Conservation (phyloP, 352 stramenopile genomes). For the Phytophthora brassicae region DNA sequence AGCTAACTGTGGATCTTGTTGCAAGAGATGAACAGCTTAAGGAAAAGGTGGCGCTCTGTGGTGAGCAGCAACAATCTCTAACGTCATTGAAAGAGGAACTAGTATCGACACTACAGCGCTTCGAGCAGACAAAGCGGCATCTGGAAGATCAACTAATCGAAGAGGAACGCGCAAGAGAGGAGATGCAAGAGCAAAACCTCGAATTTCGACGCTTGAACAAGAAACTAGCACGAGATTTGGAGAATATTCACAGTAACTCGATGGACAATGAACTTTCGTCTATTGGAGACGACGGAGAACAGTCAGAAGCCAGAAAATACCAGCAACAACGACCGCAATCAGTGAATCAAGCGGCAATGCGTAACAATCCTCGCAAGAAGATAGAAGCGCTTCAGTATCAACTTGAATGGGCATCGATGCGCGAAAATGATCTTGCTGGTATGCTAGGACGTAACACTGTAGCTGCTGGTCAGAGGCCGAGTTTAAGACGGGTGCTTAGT, state of each 20-base stretch:
- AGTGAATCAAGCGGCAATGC: constrained; percentile 29
- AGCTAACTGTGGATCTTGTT: constrained; percentile 48
- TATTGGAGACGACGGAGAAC: constrained; percentile 15
- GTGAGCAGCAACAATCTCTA: constrained; percentile 61
- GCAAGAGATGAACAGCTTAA: constrained; percentile 42
- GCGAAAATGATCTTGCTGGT: constrained; percentile 62
- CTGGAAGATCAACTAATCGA: constrained; percentile 79
- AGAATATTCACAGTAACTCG: constrained; percentile 39
- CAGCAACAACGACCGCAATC: constrained; percentile 8
- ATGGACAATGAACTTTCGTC: constrained; percentile 20
- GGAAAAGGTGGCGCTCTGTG: constrained; percentile 48
- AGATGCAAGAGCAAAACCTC: constrained; percentile 75
- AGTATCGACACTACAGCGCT: constrained; percentile 49
- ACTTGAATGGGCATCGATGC: constrained; percentile 67
- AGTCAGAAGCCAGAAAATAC: constrained; percentile 10
- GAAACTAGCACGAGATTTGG: constrained; percentile 59
- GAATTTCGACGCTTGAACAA: constrained; percentile 79
- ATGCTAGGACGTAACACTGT: constrained; percentile 25
- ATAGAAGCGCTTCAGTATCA: constrained; percentile 46
- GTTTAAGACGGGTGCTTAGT: constrained; percentile 50
- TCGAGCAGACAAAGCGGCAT: constrained; percentile 73
- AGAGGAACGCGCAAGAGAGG: constrained; percentile 67
- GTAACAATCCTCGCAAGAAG: constrained; percentile 46
- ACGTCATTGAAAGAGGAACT: constrained; percentile 68
- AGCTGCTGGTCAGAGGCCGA: constrained; percentile 16